A percentile compares a stretch with the other conserved stretches of the same genome.
phyloP scores from a whole-genome alignment of 208 protist species.

The Strigomonas galati region DNA sequence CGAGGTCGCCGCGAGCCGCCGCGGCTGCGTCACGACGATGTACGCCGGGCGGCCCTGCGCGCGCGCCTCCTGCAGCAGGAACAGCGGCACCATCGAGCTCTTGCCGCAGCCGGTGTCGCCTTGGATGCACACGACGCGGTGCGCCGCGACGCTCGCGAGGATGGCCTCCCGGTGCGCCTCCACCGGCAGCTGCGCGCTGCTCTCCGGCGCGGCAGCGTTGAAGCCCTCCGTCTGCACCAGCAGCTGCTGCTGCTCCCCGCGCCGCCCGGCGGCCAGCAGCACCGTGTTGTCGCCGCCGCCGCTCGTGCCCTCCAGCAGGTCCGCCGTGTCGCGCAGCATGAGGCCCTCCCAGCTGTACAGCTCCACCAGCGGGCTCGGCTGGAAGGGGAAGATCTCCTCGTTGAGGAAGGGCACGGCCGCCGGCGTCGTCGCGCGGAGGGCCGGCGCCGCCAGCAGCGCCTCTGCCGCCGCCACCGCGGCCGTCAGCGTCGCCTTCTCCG shows the following conservation, averaged over 20 bases:
- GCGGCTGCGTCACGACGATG: conserved; percentile 49
- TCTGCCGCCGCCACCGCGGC: background rate
- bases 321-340: conserved; percentile 9
- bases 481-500: background rate
- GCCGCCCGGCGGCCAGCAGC: background rate
- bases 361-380: conserved; percentile 9
- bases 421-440: background rate
- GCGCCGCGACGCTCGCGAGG: conserved; percentile 1
- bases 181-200: conserved; percentile 8
- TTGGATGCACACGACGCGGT: conserved; percentile 28
- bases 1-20: conserved; percentile 31
- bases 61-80: conserved; percentile 27
- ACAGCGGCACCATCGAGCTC: conserved; percentile 33
- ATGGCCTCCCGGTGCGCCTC: conserved; percentile 17
- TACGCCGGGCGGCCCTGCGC: background rate
- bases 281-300: conserved; percentile 6
- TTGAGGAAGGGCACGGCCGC: background rate
- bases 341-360: conserved; percentile 12
- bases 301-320: conserved; percentile 13
- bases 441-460: background rate
- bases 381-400: conserved; percentile 1
- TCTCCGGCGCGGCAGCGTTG: background rate
- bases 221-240: conserved; percentile 6
- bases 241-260: background rate
- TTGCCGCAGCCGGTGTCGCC: conserved; percentile 39